A percentile compares a stretch with the other conserved stretches of the same genome.
phyloP scores from a whole-genome alignment of 495 filamentous ascomycete genomes.

The Penicillium parvum region DNA sequence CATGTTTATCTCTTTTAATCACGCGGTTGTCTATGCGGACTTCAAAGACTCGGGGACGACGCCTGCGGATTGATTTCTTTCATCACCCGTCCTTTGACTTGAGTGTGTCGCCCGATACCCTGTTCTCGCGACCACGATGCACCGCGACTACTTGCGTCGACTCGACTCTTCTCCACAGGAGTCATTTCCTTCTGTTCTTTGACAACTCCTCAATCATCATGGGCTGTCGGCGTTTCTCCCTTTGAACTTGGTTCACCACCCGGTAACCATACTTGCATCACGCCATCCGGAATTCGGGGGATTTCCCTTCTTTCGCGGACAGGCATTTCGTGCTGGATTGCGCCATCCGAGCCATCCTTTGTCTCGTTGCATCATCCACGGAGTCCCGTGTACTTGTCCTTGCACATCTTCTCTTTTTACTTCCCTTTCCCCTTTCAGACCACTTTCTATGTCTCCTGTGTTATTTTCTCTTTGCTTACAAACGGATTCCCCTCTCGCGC shows the following conservation, averaged over 20 bases:
- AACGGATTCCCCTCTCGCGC: conserved; percentile 26
- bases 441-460: background rate
- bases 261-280: conserved; percentile 6
- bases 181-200: background rate
- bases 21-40: conserved; percentile 5
- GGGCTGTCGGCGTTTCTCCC: conserved; percentile 3
- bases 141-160: background rate
- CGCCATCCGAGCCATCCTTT: conserved; percentile 9
- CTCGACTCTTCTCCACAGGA: background rate
- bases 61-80: background rate
- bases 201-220: conserved; percentile 13
- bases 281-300: conserved; percentile 13
- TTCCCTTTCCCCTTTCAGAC: background rate
- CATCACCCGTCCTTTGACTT: background rate
- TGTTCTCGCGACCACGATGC: conserved; percentile 5
- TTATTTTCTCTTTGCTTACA: conserved; percentile 3
- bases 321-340: conserved; percentile 8
- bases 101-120: conserved; percentile 12
- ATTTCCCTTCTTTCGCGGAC: conserved; percentile 3
- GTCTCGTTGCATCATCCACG: conserved; percentile 18
- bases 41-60: conserved; percentile 1
- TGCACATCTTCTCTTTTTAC: background rate
- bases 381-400: conserved; percentile 14
- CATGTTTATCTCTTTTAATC: conserved; percentile 13
- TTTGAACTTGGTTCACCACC: no score